Base-by-base conservation (phyloP, 2,329 filamentous ascomycete species). In the Dendrostoma leiphaemia region DNA sequence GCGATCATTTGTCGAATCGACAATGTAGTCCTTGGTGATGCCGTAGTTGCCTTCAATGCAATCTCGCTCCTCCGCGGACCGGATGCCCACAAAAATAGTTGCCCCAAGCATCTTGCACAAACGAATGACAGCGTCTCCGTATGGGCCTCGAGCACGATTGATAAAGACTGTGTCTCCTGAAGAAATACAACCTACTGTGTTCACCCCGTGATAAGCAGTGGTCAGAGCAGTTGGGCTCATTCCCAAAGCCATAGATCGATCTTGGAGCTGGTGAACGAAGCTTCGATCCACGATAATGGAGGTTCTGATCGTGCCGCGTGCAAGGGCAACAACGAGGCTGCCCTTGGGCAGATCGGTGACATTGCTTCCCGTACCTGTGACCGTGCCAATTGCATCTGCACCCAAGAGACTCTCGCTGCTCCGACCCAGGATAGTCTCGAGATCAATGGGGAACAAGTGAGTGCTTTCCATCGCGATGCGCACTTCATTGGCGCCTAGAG, bases 191-290 rank as follows among this genome's bases (percentile, higher is more conserved):
- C 65, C 67, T 32, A 67, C 37, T 12, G 65, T 56, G 8, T 67
- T 62, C 3, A 83, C 63, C 2, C 69, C 71, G 53, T 80, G 73
- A 51, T 71, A 70, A 1, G 76, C 78, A 4, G 74, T 71, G 21
- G 71, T 58, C 48, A 71, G 71, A 0, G 71, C 64, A 1, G 74
- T 70, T 0, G 74, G 73, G 8, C 71, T 61, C 6, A 72, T 61
- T 8, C 59, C 57, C 21, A 50, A 50, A 2, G 60, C 61, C 2
- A 62, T 54, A 1, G 48, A 43, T 50, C 63, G 60, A 21, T 60
- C 59, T n/a, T 67, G 62, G 1, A 53, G 21, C 5, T 24, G 41
- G 6, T 55, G 58, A 5, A 75, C 71, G 13, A 80, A 71, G 1
- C 64, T 61, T 2, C 61, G 55, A 37, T 74, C 63, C 28, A 73